Evolutionary conservation across 2,329 filamentous ascomycete species (phyloP).

Genomic region (Albifimbria verrucaria): DNA sequence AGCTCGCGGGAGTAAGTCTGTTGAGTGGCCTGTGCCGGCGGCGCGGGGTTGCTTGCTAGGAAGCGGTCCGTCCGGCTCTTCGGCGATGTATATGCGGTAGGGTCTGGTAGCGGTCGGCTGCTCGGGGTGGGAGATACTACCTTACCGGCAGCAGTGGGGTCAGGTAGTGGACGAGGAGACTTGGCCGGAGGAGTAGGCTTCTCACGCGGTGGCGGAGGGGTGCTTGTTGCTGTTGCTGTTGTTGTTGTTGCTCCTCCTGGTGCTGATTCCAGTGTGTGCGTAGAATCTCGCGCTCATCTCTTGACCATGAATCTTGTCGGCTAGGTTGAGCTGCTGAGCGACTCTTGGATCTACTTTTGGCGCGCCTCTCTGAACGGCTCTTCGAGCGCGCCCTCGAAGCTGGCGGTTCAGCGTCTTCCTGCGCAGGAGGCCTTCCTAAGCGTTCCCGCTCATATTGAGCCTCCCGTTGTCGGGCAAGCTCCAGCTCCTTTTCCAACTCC

Average conservation of each 20-base stretch:
- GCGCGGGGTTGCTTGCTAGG: slow-evolving; percentile 52
- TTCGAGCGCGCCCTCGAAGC: slow-evolving; percentile 17
- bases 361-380: slow-evolving; percentile 21
- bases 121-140: slow-evolving; percentile 36
- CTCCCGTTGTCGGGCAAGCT: slow-evolving; percentile 60
- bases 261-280: slow-evolving; percentile 50
- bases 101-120: slow-evolving; percentile 53
- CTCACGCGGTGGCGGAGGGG: no score
- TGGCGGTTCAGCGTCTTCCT: slow-evolving; percentile 4
- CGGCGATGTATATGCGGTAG: slow-evolving; percentile 29
- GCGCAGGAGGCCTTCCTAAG: slow-evolving; percentile 41
- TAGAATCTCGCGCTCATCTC: slow-evolving; percentile 62
- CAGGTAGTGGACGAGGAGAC: slow-evolving; percentile 41
- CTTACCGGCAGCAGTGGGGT: slow-evolving; percentile 27
- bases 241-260: slow-evolving; percentile 29
- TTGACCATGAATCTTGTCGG: slow-evolving; percentile 61
- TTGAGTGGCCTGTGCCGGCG: slow-evolving; percentile 35
- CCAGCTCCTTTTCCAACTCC: slow-evolving; percentile 72
- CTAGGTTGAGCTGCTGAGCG: slow-evolving; percentile 23
- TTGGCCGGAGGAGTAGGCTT: slow-evolving; percentile 17
- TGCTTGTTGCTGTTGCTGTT: slow-evolving; percentile 13
- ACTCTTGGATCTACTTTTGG: slow-evolving; percentile 35
- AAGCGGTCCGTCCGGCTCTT: slow-evolving; percentile 55
- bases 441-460: slow-evolving; percentile 59
- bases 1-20: slow-evolving; percentile 54